Evolutionary conservation across 495 filamentous ascomycete genomes (phyloP).

Genomic region (Chaetomium fimeti): DNA sequence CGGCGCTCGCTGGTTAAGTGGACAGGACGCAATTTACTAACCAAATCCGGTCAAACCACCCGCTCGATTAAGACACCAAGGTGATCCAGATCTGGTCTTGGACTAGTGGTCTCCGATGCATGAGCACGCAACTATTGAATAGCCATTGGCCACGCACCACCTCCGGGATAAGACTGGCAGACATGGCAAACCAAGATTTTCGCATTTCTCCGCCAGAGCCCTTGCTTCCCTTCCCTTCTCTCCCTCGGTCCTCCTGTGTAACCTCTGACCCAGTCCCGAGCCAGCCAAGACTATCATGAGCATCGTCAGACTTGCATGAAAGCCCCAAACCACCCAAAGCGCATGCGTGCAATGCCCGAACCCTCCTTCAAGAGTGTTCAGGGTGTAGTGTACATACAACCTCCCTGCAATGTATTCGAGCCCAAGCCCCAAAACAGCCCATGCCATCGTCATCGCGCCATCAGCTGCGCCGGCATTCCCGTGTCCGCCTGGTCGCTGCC

Average conservation of each 20-base stretch:
- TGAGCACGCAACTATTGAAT: background rate
- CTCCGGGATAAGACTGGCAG: background rate
- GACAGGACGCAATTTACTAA: too few species aligned
- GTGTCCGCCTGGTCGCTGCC: background rate
- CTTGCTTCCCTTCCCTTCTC: too few species aligned
- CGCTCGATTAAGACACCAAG: background rate
- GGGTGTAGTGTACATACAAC: too few species aligned
- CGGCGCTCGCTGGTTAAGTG: too few species aligned
- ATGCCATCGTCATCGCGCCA: background rate
- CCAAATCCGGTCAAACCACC: too few species aligned
- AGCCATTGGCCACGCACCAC: background rate
- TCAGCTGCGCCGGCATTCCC: background rate
- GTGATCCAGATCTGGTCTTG: background rate
- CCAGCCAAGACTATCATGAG: background rate
- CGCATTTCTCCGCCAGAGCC: background rate
- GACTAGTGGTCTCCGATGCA: background rate
- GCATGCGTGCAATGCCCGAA: background rate
- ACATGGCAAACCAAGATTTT: background rate
- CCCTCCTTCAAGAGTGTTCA: background rate
- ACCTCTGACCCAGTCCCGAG: too few species aligned
- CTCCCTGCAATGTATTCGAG: background rate
- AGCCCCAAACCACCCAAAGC: constrained; percentile 1
- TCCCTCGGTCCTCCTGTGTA: too few species aligned
- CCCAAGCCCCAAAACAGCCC: background rate
- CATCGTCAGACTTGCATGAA: background rate